These are phyloP conservation scores for Aureobasidium sp. DNA, from an alignment of 2,329 filamentous ascomycete species.

Conservation along the genomic window DNA sequence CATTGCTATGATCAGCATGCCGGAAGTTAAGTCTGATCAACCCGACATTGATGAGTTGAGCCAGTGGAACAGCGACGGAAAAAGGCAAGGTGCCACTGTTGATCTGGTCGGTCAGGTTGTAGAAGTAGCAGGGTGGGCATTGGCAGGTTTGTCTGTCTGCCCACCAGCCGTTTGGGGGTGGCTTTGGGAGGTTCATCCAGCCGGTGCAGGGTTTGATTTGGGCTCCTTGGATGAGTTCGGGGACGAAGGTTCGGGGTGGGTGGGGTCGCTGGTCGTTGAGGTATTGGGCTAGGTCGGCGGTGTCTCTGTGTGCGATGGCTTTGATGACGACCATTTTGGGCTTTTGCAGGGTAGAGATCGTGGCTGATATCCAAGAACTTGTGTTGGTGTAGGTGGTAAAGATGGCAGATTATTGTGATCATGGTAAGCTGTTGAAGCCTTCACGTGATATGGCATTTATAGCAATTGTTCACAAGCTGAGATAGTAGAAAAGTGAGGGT, in stretches of 20 bases:
- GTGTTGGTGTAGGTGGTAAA: not conserved
- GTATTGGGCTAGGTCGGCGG: not conserved
- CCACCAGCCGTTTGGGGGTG: slow-evolving; percentile 4
- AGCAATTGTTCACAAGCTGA: too few species aligned
- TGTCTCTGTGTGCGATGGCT: not conserved
- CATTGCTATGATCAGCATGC: not conserved
- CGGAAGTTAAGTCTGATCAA: slow-evolving; percentile 4
- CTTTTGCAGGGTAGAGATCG: not conserved
- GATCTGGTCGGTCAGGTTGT: not conserved
- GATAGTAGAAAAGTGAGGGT: not conserved
- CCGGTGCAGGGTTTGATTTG: slow-evolving; percentile 3
- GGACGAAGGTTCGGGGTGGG: slow-evolving; percentile 1
- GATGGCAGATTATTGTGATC: not conserved
- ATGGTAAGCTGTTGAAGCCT: not conserved
- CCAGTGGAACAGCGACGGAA: not conserved
- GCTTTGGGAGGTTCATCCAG: slow-evolving; percentile 1
- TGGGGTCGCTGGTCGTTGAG: not conserved
- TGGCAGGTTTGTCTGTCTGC: not conserved
- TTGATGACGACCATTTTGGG: not conserved
- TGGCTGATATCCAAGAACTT: not conserved
- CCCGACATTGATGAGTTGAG: slow-evolving; percentile 9
- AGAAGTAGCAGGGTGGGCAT: slow-evolving; percentile 8
- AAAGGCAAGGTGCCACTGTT: not conserved
- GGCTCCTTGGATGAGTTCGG: not conserved
- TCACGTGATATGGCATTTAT: not conserved